Base-by-base conservation (phyloP, 2,329 filamentous ascomycete species). In the Botrytis hyacinthi region DNA sequence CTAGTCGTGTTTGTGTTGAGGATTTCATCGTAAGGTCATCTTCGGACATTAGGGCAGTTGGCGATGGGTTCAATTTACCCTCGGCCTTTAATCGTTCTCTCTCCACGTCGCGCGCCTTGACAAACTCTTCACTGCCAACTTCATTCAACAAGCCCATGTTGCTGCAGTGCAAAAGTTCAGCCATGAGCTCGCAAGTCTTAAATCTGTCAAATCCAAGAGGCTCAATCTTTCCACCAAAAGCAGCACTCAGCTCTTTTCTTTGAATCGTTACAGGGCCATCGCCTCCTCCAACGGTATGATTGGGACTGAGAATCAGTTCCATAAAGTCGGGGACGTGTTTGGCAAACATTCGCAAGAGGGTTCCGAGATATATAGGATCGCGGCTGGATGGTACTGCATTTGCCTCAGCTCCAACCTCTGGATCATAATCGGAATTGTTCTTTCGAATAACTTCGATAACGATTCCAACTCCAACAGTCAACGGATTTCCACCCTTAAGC, bases 181-280 rank as follows among this genome's bases (percentile, higher is more conserved):
- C 96, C 96, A 99, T 98, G 74, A 99, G 86, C 83, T 99, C 96
- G 82, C 96, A 99, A 0, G 96, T 98, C 86, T 99, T 99, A 86
- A 99, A 99, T 32, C 96, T 89, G 83, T 99, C 96, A 80, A 99
- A 99, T 3, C 96, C 96, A 16, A 99, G 87, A 6, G 96, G 95
- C 82, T 98, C 94, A 70, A 99, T 95, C 82, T 92, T 93, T 63
- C 91, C 89, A 70, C 95, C 95, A 85, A 97, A 99, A 0, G 96
- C 96, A 4, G 94, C 95, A 78, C 90, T 92, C 54, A 98, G 85
- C 73, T 91, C 90, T 63, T 91, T 89, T 80, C 92, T 91, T 78
- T 91, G 90, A 5, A 91, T 89, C 1, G 90, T 90, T 68, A 80
- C 84, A 85, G 62, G 86, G 83, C 75, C 87, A 77, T 88, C 87